Percentiles rank a stretch among this genome's conserved stretches.
Conservation (phyloP, 2,329 filamentous ascomycete species). For the Apiospora saccharicola region DNA sequence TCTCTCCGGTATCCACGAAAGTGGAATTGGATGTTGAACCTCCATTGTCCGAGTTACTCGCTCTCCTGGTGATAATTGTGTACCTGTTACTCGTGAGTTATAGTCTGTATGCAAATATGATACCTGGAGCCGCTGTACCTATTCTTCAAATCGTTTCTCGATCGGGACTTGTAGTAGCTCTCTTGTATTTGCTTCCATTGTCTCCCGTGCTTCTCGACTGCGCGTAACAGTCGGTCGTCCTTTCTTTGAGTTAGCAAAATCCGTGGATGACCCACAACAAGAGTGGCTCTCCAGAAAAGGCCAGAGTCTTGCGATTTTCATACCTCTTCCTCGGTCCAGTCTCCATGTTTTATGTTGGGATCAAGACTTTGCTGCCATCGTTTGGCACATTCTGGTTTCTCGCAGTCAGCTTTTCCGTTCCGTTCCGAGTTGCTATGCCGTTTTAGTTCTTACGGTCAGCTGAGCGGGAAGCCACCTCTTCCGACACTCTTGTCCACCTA, state of each 20-base stretch:
- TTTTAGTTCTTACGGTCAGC: slow-evolving; percentile 31
- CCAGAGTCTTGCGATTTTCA: neutral
- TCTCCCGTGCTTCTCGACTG: slow-evolving; percentile 32
- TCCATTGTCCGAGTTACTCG: slow-evolving; percentile 7
- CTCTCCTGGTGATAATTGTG: slow-evolving; percentile 27
- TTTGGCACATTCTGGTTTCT: slow-evolving; percentile 52
- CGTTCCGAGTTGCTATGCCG: neutral
- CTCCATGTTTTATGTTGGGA: slow-evolving; percentile 44
- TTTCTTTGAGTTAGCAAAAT: neutral
- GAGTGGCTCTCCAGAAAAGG: neutral
- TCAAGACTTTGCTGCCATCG: slow-evolving; percentile 53
- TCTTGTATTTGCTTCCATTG: slow-evolving; percentile 37
- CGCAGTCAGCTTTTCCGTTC: neutral
- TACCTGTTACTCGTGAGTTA: slow-evolving; percentile 14
- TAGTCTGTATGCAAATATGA: too few species aligned
- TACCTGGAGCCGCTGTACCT: slow-evolving; percentile 5
- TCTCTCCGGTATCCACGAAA: neutral
- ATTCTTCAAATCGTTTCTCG: slow-evolving; percentile 37
- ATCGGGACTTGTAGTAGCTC: slow-evolving; percentile 31
- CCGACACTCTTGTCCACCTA: slow-evolving; percentile 53
- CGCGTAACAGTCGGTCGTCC: slow-evolving; percentile 33
- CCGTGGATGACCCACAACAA: neutral
- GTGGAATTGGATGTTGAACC: neutral
- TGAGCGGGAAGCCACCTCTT: slow-evolving; percentile 46
- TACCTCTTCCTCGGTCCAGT: slow-evolving; percentile 35